These are phyloP conservation scores for Rhododendron simsii DNA, from an alignment of 148 eudicot species.

Conservation along the genomic window DNA sequence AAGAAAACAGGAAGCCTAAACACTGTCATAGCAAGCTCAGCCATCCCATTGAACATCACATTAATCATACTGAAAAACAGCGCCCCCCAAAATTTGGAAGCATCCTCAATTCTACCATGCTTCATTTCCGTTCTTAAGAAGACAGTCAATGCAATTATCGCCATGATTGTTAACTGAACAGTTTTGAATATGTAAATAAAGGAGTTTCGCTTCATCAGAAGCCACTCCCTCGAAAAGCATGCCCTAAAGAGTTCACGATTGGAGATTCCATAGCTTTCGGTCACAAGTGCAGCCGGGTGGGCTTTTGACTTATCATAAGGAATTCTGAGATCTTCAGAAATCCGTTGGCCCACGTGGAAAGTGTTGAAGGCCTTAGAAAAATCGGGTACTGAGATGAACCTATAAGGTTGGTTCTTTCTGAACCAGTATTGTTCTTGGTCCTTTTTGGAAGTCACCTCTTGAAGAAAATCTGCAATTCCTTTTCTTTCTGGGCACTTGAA, in stretches of 20 bases:
- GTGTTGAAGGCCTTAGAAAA: conserved; percentile 24
- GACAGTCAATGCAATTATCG: conserved; percentile 28
- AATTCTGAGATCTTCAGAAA: conserved; percentile 21
- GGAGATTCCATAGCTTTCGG: conserved; percentile 33
- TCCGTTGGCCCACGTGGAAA: conserved; percentile 25
- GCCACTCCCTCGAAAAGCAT: conserved; percentile 36
- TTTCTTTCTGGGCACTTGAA: conserved; percentile 3
- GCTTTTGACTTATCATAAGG: conserved; percentile 31
- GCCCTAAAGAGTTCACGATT: conserved; percentile 33
- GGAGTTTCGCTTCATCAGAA: conserved; percentile 31
- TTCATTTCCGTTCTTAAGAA: conserved; percentile 42
- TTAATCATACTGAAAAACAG: conserved; percentile 37
- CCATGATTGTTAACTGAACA: conserved; percentile 30
- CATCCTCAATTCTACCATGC: conserved; percentile 22
- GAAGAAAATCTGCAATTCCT: conserved; percentile 3
- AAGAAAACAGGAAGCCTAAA: conserved; percentile 36
- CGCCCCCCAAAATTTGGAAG: conserved; percentile 32
- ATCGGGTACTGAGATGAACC: conserved; percentile 24
- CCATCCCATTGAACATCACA: conserved; percentile 41
- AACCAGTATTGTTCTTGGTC: conserved; percentile 51
- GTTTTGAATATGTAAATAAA: conserved; percentile 34
- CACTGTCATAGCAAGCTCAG: conserved; percentile 35
- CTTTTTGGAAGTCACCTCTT: conserved; percentile 23
- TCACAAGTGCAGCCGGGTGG: conserved; percentile 35
- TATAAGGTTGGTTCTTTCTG: conserved; percentile 33